Evolutionary conservation across 495 filamentous ascomycete genomes (phyloP).

Genomic region (Pyrenula aspistea): DNA sequence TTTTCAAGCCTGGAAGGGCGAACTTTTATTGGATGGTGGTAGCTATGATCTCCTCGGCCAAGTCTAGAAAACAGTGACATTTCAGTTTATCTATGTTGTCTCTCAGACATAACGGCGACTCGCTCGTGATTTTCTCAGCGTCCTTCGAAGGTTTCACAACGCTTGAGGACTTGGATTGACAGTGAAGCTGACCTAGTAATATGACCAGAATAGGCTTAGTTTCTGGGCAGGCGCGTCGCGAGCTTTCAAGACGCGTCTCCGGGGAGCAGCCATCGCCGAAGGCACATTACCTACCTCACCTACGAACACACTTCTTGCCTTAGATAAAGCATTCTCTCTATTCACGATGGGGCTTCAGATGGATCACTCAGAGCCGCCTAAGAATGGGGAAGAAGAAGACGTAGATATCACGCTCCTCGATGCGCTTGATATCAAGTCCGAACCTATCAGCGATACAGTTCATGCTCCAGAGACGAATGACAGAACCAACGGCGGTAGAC

Average conservation of each 20-base stretch:
- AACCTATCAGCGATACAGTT: neutral
- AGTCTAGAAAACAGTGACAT: neutral
- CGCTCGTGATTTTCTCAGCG: too few species aligned
- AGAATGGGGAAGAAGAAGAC: conserved; percentile 7
- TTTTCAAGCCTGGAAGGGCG: neutral
- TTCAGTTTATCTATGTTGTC: too few species aligned
- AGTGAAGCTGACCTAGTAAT: too few species aligned
- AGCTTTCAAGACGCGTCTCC: neutral
- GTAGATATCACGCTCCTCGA: conserved; percentile 12
- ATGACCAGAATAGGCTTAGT: neutral
- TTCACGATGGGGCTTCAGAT: neutral
- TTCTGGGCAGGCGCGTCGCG: neutral
- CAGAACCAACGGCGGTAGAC: conserved; percentile 14
- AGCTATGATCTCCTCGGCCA: neutral
- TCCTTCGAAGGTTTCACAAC: too few species aligned
- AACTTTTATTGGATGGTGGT: neutral
- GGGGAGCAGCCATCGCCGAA: too few species aligned
- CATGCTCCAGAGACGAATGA: neutral
- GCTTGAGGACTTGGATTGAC: too few species aligned
- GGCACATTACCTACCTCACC: too few species aligned
- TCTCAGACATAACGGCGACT: too few species aligned
- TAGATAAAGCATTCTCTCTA: neutral
- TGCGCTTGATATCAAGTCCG: neutral
- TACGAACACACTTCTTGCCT: neutral
- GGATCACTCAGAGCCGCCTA: neutral